A percentile compares a stretch with the other conserved stretches of the same genome.
phyloP scores from a whole-genome alignment of 1,139 yeast genomes.

The Yamadazyma conglobata region DNA sequence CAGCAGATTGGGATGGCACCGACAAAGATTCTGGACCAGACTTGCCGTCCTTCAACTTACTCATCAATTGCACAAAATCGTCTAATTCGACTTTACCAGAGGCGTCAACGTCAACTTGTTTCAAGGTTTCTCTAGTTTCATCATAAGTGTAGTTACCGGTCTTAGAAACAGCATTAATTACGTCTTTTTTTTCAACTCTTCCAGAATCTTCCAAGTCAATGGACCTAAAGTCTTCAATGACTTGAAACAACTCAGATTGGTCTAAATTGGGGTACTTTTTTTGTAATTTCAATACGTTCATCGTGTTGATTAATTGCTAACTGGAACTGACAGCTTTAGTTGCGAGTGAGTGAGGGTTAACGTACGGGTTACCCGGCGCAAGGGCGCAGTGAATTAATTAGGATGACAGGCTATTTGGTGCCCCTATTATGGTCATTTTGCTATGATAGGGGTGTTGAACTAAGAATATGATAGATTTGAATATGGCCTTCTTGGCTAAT shows the following conservation, averaged over 20 bases:
- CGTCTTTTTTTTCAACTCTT: constrained; percentile 91
- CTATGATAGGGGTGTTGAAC: too few species aligned
- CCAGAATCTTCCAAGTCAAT: constrained; percentile 92
- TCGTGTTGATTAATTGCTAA: too few species aligned
- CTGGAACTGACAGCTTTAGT: too few species aligned
- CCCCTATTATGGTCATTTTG: too few species aligned
- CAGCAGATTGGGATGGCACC: constrained; percentile 5
- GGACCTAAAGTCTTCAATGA: constrained; percentile 72
- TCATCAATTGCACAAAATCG: constrained; percentile 85
- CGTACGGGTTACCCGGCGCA: too few species aligned
- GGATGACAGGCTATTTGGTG: too few species aligned
- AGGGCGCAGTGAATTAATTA: too few species aligned
- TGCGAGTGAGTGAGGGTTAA: too few species aligned
- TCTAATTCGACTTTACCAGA: constrained; percentile 96
- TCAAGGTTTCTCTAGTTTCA: constrained; percentile 89
- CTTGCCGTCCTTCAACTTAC: constrained; percentile 56
- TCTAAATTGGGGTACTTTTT: constrained; percentile 82
- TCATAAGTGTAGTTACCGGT: constrained; percentile 83
- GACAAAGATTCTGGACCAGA: constrained; percentile 13
- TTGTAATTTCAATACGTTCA: constrained; percentile 56
- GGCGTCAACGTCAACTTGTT: constrained; percentile 89
- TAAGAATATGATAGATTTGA: too few species aligned
- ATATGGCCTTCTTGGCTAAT: too few species aligned
- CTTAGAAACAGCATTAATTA: constrained; percentile 77
- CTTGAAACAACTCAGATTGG: constrained; percentile 80